Evolutionary conservation across 208 protist genomes (phyloP).

Genomic region (Trypanosoma cruzi): DNA sequence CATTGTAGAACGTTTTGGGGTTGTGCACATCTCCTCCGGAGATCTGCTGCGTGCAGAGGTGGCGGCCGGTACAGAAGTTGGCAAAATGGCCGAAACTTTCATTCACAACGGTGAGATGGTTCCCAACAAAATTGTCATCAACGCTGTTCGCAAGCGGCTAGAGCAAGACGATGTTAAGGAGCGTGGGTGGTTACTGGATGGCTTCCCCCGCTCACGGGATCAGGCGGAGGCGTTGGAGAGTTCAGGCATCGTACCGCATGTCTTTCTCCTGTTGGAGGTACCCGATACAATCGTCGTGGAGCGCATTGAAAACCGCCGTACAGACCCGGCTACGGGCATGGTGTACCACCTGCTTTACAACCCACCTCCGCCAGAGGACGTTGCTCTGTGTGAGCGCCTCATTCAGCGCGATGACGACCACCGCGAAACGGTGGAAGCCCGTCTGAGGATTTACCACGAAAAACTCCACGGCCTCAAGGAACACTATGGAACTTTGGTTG

Average conservation of each 20-base stretch:
- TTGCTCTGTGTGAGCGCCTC: slow-evolving; percentile 74
- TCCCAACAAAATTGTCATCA: slow-evolving; percentile 71
- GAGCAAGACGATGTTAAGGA: slow-evolving; percentile 60
- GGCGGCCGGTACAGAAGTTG: slow-evolving; percentile 47
- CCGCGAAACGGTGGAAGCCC: slow-evolving; percentile 56
- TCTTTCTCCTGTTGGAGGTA: slow-evolving; percentile 73
- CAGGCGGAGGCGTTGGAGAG: slow-evolving; percentile 83
- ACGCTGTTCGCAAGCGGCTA: slow-evolving; percentile 71
- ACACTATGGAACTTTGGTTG: slow-evolving; percentile 64
- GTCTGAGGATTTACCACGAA: slow-evolving; percentile 78
- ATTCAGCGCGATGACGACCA: slow-evolving; percentile 87
- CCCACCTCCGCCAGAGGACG: slow-evolving; percentile 75
- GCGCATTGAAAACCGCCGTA: slow-evolving; percentile 86
- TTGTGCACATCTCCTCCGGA: slow-evolving; percentile 86
- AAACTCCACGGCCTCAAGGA: slow-evolving; percentile 54
- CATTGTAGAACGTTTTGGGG: slow-evolving; percentile 42
- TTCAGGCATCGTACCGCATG: slow-evolving; percentile 59
- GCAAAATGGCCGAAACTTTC: slow-evolving; percentile 58
- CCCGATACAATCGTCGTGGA: slow-evolving; percentile 77
- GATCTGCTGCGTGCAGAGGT: slow-evolving; percentile 85
- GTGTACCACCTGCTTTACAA: slow-evolving; percentile 92
- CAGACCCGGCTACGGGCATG: slow-evolving; percentile 75
- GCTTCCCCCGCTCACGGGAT: slow-evolving; percentile 83
- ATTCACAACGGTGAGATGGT: slow-evolving; percentile 77
- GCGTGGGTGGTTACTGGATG: slow-evolving; percentile 92